Conservation (phyloP, 331 rosid species). For the Dryas integrifolia region DNA sequence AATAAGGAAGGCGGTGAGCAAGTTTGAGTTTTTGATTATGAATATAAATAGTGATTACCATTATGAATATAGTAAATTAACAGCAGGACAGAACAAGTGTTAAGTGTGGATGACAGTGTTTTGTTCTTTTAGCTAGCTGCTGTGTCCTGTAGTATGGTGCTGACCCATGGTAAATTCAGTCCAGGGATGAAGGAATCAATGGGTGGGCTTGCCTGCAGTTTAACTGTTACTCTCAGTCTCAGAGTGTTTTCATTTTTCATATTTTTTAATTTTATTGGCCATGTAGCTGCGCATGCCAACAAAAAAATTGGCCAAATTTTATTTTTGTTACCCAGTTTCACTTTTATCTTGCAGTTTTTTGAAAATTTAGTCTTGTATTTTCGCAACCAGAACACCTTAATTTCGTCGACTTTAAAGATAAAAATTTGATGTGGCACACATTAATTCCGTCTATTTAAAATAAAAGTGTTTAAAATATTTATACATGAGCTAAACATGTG, state of each 20-base stretch:
- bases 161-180: slow-evolving; percentile 12
- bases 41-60: background rate
- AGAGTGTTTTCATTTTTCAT: background rate
- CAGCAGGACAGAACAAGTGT: background rate
- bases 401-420: too few relatives aligned
- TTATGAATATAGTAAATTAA: background rate
- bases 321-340: too few relatives aligned
- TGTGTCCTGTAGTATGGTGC: background rate
- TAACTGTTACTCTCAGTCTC: background rate
- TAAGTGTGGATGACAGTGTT: background rate
- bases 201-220: background rate
- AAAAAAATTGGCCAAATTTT: too few relatives aligned
- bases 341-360: too few relatives aligned
- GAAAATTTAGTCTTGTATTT: too few relatives aligned
- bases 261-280: background rate
- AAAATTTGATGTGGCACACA: too few relatives aligned
- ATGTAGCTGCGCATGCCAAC: too few relatives aligned
- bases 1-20: background rate
- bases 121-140: background rate
- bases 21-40: background rate
- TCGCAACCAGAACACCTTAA: too few relatives aligned
- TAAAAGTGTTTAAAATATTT: too few relatives aligned
- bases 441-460: too few relatives aligned
- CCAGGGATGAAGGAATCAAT: slow-evolving; percentile 15
- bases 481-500: too few relatives aligned